Conservation (phyloP, 345 rosid species). For the Viola odorata region DNA sequence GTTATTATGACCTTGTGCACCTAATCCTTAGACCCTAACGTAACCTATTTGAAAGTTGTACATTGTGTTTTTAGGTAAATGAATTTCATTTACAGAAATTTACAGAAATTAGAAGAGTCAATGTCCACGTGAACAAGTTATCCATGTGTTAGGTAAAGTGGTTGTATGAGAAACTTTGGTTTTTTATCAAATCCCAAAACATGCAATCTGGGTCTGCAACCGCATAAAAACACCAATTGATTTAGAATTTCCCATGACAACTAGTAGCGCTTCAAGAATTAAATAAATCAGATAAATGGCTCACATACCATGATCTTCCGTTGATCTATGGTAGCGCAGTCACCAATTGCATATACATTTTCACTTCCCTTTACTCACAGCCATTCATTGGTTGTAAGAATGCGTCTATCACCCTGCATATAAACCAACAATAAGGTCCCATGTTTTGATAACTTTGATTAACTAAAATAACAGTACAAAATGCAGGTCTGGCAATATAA, state of each 20-base stretch:
- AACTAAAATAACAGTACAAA: background rate
- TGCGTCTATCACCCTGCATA: constrained; percentile 57
- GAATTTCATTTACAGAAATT: constrained; percentile 3
- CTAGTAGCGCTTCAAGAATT: background rate
- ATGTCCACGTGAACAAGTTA: background rate
- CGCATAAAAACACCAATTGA: background rate
- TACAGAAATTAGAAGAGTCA: background rate
- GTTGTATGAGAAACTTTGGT: too few relatives aligned
- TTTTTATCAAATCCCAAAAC: background rate
- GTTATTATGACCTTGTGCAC: background rate
- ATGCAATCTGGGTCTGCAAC: background rate
- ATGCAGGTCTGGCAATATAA: background rate
- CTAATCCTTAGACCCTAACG: background rate
- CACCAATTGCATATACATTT: constrained; percentile 83
- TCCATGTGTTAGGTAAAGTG: too few relatives aligned
- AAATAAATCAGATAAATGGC: constrained; percentile 8
- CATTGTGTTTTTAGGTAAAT: background rate
- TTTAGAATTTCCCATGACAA: background rate
- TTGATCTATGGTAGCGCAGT: constrained; percentile 87
- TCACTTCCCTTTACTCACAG: constrained; percentile 74
- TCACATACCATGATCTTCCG: constrained; percentile 73
- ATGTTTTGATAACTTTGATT: background rate
- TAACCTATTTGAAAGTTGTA: background rate
- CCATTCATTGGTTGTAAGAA: constrained; percentile 85
- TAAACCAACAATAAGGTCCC: background rate